Conservation (phyloP, 2,329 filamentous ascomycete genomes). For the Claviceps africana region DNA sequence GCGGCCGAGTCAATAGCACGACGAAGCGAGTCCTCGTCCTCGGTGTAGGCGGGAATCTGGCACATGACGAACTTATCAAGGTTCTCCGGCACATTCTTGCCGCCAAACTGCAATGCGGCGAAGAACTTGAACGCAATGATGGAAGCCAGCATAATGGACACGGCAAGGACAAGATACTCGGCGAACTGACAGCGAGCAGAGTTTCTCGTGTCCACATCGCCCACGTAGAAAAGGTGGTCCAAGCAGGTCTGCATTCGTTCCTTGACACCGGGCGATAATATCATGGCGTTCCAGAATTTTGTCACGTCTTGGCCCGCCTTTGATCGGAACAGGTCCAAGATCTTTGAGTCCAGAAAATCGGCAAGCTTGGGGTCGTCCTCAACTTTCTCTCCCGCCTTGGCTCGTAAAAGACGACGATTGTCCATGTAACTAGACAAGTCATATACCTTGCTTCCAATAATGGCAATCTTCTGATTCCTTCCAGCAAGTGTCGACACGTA, state of each 20-base stretch:
- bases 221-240: conserved; percentile 89
- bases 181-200: conserved; percentile 76
- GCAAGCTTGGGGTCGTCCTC: conserved; percentile 37
- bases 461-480: conserved; percentile 56
- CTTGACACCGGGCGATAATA: conserved; percentile 41
- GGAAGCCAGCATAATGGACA: conserved; percentile 64
- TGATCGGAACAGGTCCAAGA: conserved; percentile 64
- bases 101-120: conserved; percentile 84
- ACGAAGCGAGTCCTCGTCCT: conserved; percentile 92
- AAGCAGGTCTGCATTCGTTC: conserved; percentile 66
- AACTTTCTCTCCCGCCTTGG: conserved; percentile 35
- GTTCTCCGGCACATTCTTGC: conserved; percentile 84
- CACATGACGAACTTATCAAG: conserved; percentile 98
- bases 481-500: conserved; percentile 59
- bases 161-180: conserved; percentile 73
- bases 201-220: conserved; percentile 80
- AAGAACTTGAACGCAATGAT: conserved; percentile 95
- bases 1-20: conserved; percentile 95
- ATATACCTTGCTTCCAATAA: conserved; percentile 68
- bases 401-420: conserved; percentile 55
- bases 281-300: conserved; percentile 64
- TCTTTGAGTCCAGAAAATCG: conserved; percentile 67
- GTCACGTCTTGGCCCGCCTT: conserved; percentile 68
- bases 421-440: conserved; percentile 74
- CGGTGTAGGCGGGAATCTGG: conserved; percentile 93